Percentiles rank a stretch among this genome's conserved stretches.
Conservation (phyloP, 257 asterid genomes). For the Solanum lycopersicoides region DNA sequence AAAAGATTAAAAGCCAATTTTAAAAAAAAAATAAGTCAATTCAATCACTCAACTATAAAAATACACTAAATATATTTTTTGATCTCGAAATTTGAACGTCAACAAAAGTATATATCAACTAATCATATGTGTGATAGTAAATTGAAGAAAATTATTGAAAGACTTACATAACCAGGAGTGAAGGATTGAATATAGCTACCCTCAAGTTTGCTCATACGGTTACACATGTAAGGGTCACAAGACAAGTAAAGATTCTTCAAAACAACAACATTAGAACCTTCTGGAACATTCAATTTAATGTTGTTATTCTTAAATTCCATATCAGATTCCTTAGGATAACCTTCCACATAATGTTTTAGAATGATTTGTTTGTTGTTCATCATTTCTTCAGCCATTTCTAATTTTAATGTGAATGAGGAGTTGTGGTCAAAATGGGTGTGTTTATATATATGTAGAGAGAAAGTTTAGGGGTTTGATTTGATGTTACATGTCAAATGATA, state of each 20-base stretch:
- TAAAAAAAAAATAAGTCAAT: too few relatives aligned
- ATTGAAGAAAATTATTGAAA: background rate
- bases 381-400: background rate
- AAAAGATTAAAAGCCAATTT: background rate
- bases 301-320: background rate
- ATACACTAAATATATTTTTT: background rate
- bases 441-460: too few relatives aligned
- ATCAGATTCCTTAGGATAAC: conserved; percentile 5
- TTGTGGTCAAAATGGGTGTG: too few relatives aligned
- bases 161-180: conserved; percentile 15
- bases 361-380: background rate
- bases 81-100: background rate
- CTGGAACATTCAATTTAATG: background rate
- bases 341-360: background rate
- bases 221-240: conserved; percentile 40
- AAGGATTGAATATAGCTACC: conserved; percentile 2
- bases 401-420: background rate
- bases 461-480: background rate
- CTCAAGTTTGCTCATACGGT: conserved; percentile 8
- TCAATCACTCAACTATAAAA: accelerated
- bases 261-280: conserved; percentile 19
- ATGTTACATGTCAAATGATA: background rate
- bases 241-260: conserved; percentile 42
- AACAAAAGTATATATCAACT: too few relatives aligned
- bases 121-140: background rate